These are phyloP conservation scores for Hypoxylon rickii DNA, from an alignment of 495 filamentous ascomycete species.

Conservation along the genomic window DNA sequence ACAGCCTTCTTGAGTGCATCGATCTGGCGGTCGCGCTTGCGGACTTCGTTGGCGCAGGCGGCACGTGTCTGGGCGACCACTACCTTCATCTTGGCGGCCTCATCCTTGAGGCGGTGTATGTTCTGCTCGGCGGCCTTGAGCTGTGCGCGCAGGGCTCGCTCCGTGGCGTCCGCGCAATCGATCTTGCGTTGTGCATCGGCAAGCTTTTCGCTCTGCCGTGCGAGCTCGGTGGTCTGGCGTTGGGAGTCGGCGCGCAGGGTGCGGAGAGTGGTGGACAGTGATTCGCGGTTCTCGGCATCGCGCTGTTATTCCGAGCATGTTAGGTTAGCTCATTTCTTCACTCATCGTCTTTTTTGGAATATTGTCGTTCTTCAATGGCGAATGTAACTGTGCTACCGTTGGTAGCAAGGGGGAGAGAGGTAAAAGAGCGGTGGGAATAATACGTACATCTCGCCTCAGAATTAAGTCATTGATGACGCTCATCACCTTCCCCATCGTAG, in stretches of 20 bases:
- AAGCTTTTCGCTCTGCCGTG: constrained; percentile 67
- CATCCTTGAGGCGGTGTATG: constrained; percentile 73
- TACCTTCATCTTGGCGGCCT: constrained; percentile 75
- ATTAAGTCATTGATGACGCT: constrained; percentile 92
- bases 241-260: constrained; percentile 71
- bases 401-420: not conserved
- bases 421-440: not conserved
- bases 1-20: constrained; percentile 82
- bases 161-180: constrained; percentile 72
- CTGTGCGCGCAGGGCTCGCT: constrained; percentile 69
- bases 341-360: not conserved
- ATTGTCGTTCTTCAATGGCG: no score
- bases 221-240: constrained; percentile 64
- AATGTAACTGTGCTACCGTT: no score
- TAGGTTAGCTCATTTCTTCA: constrained; percentile 10
- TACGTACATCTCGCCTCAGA: constrained; percentile 74
- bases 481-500: constrained; percentile 84
- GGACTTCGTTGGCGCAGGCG: constrained; percentile 88
- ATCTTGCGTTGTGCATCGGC: constrained; percentile 75
- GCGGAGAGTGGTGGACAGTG: constrained; percentile 77
- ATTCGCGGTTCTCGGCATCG: constrained; percentile 84
- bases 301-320: constrained; percentile 56
- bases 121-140: constrained; percentile 72
- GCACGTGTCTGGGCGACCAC: constrained; percentile 79
- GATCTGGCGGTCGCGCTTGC: constrained; percentile 88